A percentile compares a stretch with the other conserved stretches of the same genome.
These are phyloP conservation scores for Penicillium sp. DNA, from an alignment of 2,329 filamentous ascomycete species.

Conservation along the genomic window DNA sequence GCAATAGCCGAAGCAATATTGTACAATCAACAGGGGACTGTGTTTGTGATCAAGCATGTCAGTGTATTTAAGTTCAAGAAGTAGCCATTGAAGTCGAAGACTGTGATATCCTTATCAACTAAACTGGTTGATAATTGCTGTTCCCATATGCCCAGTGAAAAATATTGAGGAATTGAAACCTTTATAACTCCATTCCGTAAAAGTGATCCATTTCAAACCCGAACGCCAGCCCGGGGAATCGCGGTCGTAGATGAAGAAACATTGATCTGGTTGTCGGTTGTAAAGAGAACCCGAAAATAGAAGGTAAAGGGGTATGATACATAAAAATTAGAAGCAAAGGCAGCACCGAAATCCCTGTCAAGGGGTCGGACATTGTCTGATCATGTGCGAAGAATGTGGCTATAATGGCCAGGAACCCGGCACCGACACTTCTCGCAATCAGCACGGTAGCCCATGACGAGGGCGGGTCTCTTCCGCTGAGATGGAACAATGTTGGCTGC, in stretches of 20 bases:
- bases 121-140: neutral
- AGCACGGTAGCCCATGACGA: conserved; percentile 71
- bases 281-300: neutral
- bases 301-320: neutral
- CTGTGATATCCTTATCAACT: neutral
- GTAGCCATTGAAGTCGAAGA: too few relatives aligned
- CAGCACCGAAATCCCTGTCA: too few relatives aligned
- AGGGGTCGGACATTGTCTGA: neutral
- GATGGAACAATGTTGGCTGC: neutral
- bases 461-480: conserved; percentile 52
- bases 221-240: neutral
- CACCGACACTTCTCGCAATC: conserved; percentile 73
- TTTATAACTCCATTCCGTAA: neutral
- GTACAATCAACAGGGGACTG: too few relatives aligned
- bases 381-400: conserved; percentile 55
- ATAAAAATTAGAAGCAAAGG: neutral
- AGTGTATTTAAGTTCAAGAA: too few relatives aligned
- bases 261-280: neutral
- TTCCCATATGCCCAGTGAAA: neutral
- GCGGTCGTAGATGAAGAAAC: neutral
- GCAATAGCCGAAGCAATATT: too few relatives aligned
- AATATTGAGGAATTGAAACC: neutral
- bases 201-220: neutral
- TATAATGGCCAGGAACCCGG: conserved; percentile 73
- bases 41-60: too few relatives aligned